Base-by-base conservation (phyloP, 1,284 basidiomycete genomes). In the Ceratobasidium sp. region DNA sequence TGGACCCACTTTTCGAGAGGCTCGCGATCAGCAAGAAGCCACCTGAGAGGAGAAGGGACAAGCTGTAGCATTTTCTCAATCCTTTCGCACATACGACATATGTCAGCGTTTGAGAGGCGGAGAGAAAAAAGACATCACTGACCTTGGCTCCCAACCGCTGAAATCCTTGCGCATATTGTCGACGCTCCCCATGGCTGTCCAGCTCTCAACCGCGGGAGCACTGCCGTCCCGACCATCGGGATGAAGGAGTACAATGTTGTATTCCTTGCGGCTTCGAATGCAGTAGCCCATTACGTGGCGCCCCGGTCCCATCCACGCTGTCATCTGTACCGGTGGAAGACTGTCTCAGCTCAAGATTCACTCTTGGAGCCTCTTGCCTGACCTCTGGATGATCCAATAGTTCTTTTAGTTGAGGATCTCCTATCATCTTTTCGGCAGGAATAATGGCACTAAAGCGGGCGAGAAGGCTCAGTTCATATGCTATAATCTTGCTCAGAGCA, bases 1-100 rank as follows among this genome's bases (percentile, higher is more conserved):
- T 90, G 88, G 0, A 89, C 87, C 91, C 91, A 92, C 30, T 89
- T 86, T 55, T 90, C 88, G n/a, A 77, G 68, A 14, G 79, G 77
- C 33, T 77, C 77, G 18, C 78, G 77, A 38, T 78, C 60, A n/a
- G 77, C 74, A 16, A 79, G 77, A 33, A 74, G 52, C 62, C 77
- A 69, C 41, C 71, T 66, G 18, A 71, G 57, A 14, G 77, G 78
- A 35, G 65, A 35, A 18, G 77, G 68, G 30, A 80, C 55, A 3
- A 79, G 75, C 50, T 76, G 50, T 18, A 79, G 59, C 48, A 79
- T 59, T 54, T 79, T 79, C 57, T 74, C 67, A 20, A 80, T 71
- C 38, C 80, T 80, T 65, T 52, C 23, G 62, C 30, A 30, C 12
- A 38, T n/a, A 6, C 12, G 14, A 54, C 20, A 5, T 27, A 66